Base-by-base conservation (phyloP, 2,329 filamentous ascomycete genomes). In the Bipolaris zeicola region DNA sequence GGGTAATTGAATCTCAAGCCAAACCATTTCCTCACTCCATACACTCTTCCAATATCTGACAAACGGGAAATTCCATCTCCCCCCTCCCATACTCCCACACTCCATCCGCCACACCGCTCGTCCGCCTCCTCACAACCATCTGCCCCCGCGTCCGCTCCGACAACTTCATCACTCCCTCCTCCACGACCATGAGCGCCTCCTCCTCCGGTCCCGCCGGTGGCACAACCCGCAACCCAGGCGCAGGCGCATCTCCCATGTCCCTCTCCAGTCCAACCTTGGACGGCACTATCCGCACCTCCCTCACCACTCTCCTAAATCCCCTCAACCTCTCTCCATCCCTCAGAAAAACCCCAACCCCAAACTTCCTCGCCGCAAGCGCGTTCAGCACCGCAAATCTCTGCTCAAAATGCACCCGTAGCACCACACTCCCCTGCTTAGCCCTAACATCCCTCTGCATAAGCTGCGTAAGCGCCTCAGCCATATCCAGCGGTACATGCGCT, bases 271-370 rank as follows among this genome's bases (percentile, higher is more conserved):
- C 11, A 22, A 49, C 34, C 3, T 10, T 16, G 31, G 43, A 36
- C 6, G 55, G 41, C 36, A 58, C 51, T 22, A 58, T 62, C 50
- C 58, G 57, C 0, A 65, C 52, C n/a, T 65, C 60, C 42, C 42
- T 50, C 4, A 52, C 50, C n/a, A 62, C 16, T 5, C 14, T 39
- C 37, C 36, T 24, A 33, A 45, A 52, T 2, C 39, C 37, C 26
- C 2, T 8, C 1, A 31, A 11, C 16, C 16, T 26, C 10, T 18
- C 5, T n/a, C 39, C n/a, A 13, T 43, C 37, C 14, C 3, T 6
- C 1, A 54, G 52, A 56, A 50, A 67, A n/a, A 20, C 62, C 58
- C 16, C 55, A 47, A 68, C 36, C 3, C 68, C 67, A 33, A 69
- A 63, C 14, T 55, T 54, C 10, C 50, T 53, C 7, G 33, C 37